Conservation (phyloP, 768 basidiomycete genomes). For the Trametes sanguinea region DNA sequence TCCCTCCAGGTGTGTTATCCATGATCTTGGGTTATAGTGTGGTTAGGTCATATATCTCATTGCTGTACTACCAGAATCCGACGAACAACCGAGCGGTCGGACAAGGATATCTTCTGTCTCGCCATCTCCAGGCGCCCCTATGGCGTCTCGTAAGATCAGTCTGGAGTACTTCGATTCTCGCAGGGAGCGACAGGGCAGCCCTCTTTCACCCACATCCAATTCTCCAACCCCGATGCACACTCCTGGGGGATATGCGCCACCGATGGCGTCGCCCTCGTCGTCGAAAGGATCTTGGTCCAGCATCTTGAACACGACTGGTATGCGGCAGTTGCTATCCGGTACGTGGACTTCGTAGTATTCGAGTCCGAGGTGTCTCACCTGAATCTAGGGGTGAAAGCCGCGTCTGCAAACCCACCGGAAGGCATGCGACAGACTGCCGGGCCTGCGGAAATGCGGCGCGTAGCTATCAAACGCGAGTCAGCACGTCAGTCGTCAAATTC, state of each 20-base stretch:
- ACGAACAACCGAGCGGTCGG: background rate
- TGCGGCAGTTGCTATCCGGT: constrained; percentile 70
- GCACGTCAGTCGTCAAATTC: constrained; percentile 22
- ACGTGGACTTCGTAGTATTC: constrained; percentile 28
- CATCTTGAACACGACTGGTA: constrained; percentile 63
- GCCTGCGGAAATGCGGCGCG: constrained; percentile 8
- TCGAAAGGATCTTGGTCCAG: constrained; percentile 78
- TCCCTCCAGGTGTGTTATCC: constrained; percentile 18
- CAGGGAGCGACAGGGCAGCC: constrained; percentile 39
- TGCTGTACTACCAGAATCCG: background rate
- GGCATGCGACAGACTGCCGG: constrained; percentile 9
- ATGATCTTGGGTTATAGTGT: too few relatives aligned
- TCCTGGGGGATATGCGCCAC: constrained; percentile 39
- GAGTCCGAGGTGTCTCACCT: constrained; percentile 25
- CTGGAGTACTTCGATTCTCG: constrained; percentile 62
- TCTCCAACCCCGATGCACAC: constrained; percentile 41
- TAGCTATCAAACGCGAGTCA: constrained; percentile 3
- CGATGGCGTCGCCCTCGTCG: constrained; percentile 59
- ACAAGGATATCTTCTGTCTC: constrained; percentile 8
- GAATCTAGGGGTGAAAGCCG: constrained; percentile 26
- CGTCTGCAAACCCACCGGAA: constrained; percentile 12
- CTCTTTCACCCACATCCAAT: constrained; percentile 46
- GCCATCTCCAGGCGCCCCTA: background rate
- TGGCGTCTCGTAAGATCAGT: constrained; percentile 31
- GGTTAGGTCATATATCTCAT: too few relatives aligned